Evolutionary conservation across 345 rosid species (phyloP), one percentile per base, ranked within the genome.

Genomic region (Durio zibethinus): DNA sequence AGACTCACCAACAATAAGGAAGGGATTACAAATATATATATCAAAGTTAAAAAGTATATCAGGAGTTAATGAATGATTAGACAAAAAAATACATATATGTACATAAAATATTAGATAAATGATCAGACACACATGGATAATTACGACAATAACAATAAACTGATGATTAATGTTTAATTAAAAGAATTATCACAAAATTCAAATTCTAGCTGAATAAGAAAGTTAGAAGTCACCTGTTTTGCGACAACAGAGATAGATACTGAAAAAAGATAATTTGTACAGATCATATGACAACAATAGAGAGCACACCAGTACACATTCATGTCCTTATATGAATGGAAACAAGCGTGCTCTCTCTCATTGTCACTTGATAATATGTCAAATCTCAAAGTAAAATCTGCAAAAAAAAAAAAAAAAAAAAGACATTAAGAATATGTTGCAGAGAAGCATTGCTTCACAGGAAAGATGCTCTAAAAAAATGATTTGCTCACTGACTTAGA

Each of bases 321-420:
- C 87, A 84, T 80, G 81, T 40, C 53, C 56, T 31, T 43, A 52
- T 72, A 77, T 63, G 80, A 76, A 73, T 80, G 84, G 67, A 5
- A 4, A 87, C 90, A 9, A 73, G 85, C 76, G 87, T 85, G 88
- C 90, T 87, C 90, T 87, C 90, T 87, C 88, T 87, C 87, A 47
- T 82, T 77, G 88, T 87, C 90, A 87, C 27, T 16, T 62, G 69
- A 80, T 10, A 3, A 73, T 75, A 53, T 47, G 59, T 66, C 71
- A 67, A 73, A 76, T 47, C 48, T 27, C 33, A 16, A 31, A 52
- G 31, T 33, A 66, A 43, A 12, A 59, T n/a, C 81, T 76, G 79
- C 63, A 75, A 45, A 72, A 11, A 21, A n/a, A 73, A 64, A 50
- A 16, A 27, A 21, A 6, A 73, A 64, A 50, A 16, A 27, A 21